phyloP scores from a whole-genome alignment of 305 asterid genomes.

The Euphrasia arctica region DNA sequence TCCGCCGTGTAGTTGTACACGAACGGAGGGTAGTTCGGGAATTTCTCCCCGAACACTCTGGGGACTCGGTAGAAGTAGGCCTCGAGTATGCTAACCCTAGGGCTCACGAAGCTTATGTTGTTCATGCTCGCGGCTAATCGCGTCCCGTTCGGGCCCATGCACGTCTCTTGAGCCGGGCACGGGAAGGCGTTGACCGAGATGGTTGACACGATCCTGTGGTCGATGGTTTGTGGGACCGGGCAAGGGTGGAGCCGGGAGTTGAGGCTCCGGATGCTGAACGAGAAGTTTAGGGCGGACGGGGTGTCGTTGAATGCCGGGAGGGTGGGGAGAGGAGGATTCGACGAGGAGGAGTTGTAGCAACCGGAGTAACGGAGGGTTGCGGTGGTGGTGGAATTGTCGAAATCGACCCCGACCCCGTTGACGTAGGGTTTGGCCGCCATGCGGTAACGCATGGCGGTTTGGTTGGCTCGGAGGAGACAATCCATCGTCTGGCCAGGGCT shows the following conservation, averaged over 20 bases:
- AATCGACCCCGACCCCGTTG: constrained; percentile 15
- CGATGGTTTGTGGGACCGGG: constrained; percentile 37
- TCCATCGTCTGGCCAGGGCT: constrained; percentile 67
- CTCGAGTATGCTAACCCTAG: constrained; percentile 43
- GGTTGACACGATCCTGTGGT: constrained; percentile 33
- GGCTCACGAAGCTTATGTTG: constrained; percentile 47
- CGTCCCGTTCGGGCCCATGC: constrained; percentile 56
- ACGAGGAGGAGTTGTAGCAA: background rate
- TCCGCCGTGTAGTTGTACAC: constrained; percentile 52
- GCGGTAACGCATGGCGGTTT: constrained; percentile 34
- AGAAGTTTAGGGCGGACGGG: constrained; percentile 36
- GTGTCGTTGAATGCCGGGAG: constrained; percentile 53
- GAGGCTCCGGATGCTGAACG: constrained; percentile 43
- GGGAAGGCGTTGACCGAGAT: constrained; percentile 47
- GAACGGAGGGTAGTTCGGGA: constrained; percentile 43
- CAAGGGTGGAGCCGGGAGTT: constrained; percentile 34
- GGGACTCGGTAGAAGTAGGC: constrained; percentile 43
- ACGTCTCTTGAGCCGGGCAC: constrained; percentile 28
- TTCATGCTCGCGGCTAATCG: constrained; percentile 54
- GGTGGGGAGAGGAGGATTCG: constrained; percentile 29
- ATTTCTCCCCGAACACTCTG: constrained; percentile 35
- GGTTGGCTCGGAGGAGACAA: constrained; percentile 46
- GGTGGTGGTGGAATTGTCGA: constrained; percentile 54
- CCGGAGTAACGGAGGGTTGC: constrained; percentile 36
- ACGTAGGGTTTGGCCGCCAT: constrained; percentile 60